Evolutionary conservation across 2,329 filamentous ascomycete species (phyloP).

Genomic region (Fusarium anguioides): DNA sequence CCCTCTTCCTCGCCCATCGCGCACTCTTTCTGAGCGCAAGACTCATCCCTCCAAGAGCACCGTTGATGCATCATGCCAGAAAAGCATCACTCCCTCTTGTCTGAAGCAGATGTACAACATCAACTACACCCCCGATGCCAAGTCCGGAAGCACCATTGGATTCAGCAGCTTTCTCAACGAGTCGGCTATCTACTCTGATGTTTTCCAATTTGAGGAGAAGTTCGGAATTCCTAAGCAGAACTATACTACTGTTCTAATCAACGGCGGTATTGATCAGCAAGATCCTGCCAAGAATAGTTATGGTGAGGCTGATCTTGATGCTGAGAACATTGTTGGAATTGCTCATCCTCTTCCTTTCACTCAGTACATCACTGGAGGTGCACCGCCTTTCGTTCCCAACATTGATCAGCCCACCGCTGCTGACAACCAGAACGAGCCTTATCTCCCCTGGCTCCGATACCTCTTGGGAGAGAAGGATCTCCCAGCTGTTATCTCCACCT

Average conservation of each 20-base stretch:
- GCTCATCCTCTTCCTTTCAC: slow-evolving; percentile 29
- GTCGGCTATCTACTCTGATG: slow-evolving; percentile 24
- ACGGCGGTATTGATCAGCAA: slow-evolving; percentile 27
- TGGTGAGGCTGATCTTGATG: slow-evolving; percentile 23
- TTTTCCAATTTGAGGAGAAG: slow-evolving; percentile 26
- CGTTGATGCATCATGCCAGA: slow-evolving; percentile 28
- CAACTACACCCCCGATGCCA: slow-evolving; percentile 17
- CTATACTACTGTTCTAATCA: slow-evolving; percentile 21
- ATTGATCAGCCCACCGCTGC: slow-evolving; percentile 23
- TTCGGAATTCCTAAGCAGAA: slow-evolving; percentile 27
- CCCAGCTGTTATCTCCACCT: slow-evolving; percentile 18
- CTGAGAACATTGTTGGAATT: slow-evolving; percentile 31
- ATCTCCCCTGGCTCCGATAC: slow-evolving; percentile 21
- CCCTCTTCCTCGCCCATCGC: slow-evolving; percentile 15
- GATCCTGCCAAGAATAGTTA: slow-evolving; percentile 5
- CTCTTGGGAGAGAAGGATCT: slow-evolving; percentile 12
- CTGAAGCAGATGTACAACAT: slow-evolving; percentile 35
- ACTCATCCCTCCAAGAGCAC: slow-evolving; percentile 15
- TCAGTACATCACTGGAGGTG: slow-evolving; percentile 31
- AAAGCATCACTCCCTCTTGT: slow-evolving; percentile 28
- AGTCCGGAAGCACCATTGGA: slow-evolving; percentile 26
- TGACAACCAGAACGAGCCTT: slow-evolving; percentile 27
- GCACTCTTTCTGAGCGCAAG: slow-evolving; percentile 4
- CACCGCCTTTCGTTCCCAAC: slow-evolving; percentile 27
- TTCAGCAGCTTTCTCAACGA: slow-evolving; percentile 29